Percentiles rank a stretch among this genome's conserved stretches.
These are phyloP conservation scores for Kazachstania sp. DNA, from an alignment of 1,139 yeast species.

Conservation along the genomic window DNA sequence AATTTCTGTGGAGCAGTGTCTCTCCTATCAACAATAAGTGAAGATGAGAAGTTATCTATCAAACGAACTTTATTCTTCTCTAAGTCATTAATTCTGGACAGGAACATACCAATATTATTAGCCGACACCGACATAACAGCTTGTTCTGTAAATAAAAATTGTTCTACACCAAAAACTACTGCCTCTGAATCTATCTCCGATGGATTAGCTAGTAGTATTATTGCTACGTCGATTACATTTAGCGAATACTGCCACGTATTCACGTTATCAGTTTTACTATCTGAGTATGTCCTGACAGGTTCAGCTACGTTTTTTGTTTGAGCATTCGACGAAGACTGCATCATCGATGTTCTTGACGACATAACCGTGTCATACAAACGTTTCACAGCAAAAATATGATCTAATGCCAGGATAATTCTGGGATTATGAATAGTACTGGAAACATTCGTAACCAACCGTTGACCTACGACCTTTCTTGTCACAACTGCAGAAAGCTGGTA, in stretches of 20 bases:
- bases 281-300: background rate
- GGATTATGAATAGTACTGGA: conserved; percentile 75
- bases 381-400: conserved; percentile 72
- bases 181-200: conserved; percentile 68
- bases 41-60: conserved; percentile 80
- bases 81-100: conserved; percentile 63
- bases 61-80: conserved; percentile 58
- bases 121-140: conserved; percentile 56
- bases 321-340: background rate
- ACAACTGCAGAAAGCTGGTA: conserved; percentile 64
- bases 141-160: conserved; percentile 63
- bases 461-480: conserved; percentile 37
- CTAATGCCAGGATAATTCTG: conserved; percentile 70
- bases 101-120: conserved; percentile 77
- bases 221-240: conserved; percentile 69
- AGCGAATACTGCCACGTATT: conserved; percentile 46
- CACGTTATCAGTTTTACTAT: background rate
- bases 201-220: conserved; percentile 76
- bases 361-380: conserved; percentile 46
- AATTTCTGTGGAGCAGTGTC: conserved; percentile 51
- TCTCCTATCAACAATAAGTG: conserved; percentile 64
- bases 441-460: conserved; percentile 41
- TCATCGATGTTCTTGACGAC: conserved; percentile 4
- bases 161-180: conserved; percentile 80
- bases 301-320: background rate